A percentile compares a stretch with the other conserved stretches of the same genome.
Conservation (phyloP, 1,284 basidiomycete species). For the Rhodotorula sp. region DNA sequence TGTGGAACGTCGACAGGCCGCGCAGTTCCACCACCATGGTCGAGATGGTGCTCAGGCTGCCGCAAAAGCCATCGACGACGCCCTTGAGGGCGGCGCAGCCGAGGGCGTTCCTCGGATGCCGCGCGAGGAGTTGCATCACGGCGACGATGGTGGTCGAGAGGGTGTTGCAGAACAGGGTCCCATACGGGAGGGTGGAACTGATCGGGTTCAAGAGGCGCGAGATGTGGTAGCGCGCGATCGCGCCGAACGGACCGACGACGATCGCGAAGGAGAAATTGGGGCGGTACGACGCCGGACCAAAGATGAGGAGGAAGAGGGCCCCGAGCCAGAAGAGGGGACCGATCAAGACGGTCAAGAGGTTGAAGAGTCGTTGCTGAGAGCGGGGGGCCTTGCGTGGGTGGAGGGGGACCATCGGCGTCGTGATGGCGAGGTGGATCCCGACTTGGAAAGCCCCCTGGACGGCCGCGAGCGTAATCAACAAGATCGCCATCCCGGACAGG, state of each 20-base stretch:
- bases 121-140: slow-evolving; percentile 67
- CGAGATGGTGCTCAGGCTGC: slow-evolving; percentile 89
- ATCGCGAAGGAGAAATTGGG: slow-evolving; percentile 82
- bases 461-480: slow-evolving; percentile 28
- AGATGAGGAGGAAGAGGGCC: slow-evolving; percentile 47
- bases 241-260: slow-evolving; percentile 83
- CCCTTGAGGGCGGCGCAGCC: slow-evolving; percentile 72
- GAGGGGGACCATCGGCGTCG: slow-evolving; percentile 45
- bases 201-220: slow-evolving; percentile 67
- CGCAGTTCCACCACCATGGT: slow-evolving; percentile 83
- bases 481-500: slow-evolving; percentile 32
- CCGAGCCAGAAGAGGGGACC: slow-evolving; percentile 45
- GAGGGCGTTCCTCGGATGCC: slow-evolving; percentile 44
- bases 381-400: slow-evolving; percentile 51
- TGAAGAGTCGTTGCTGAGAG: slow-evolving; percentile 6
- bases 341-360: slow-evolving; percentile 45
- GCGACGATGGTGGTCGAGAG: slow-evolving; percentile 74
- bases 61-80: slow-evolving; percentile 87
- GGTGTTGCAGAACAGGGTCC: slow-evolving; percentile 84
- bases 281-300: slow-evolving; percentile 59
- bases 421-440: slow-evolving; percentile 59
- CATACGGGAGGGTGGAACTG: slow-evolving; percentile 68
- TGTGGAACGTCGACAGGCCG: slow-evolving; percentile 58
- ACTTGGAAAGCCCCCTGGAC: slow-evolving; percentile 65
- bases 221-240: slow-evolving; percentile 77